A percentile compares a stretch with the other conserved stretches of the same genome.
phyloP scores from a whole-genome alignment of 345 rosid genomes.

The Gossypium rotundifolium region DNA sequence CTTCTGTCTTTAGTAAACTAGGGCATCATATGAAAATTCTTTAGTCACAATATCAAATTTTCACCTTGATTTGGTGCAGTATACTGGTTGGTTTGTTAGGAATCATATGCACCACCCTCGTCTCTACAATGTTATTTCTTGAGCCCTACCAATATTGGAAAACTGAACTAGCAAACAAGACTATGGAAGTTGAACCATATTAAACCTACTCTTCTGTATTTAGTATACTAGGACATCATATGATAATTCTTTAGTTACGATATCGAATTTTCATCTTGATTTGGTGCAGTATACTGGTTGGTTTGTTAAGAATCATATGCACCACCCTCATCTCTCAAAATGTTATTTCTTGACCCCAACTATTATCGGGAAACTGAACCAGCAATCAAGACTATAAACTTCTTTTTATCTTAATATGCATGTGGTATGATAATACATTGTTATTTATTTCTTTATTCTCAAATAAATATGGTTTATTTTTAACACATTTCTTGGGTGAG shows the following conservation, averaged over 20 bases:
- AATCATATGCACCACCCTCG: neutral
- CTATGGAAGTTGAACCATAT: neutral
- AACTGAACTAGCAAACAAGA: neutral
- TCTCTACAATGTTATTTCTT: neutral
- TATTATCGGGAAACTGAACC: neutral
- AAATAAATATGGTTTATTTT: neutral
- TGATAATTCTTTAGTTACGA: neutral
- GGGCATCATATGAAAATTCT: neutral
- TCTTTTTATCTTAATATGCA: neutral
- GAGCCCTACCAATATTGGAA: neutral
- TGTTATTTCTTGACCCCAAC: no score
- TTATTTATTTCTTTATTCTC: neutral
- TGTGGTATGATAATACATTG: neutral
- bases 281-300: neutral
- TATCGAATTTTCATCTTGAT: neutral
- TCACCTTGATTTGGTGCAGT: neutral
- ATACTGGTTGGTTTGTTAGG: neutral
- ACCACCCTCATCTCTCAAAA: neutral
- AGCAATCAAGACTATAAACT: neutral
- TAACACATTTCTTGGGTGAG: neutral
- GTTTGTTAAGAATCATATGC: neutral
- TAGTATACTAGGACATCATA: neutral
- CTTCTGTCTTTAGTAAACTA: neutral
- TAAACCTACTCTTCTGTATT: neutral
- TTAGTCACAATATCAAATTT: neutral